Evolutionary conservation across 1,284 basidiomycete species (phyloP), one percentile per base, ranked within the genome.

Genomic region (Erythrobasidium hasegawianum): DNA sequence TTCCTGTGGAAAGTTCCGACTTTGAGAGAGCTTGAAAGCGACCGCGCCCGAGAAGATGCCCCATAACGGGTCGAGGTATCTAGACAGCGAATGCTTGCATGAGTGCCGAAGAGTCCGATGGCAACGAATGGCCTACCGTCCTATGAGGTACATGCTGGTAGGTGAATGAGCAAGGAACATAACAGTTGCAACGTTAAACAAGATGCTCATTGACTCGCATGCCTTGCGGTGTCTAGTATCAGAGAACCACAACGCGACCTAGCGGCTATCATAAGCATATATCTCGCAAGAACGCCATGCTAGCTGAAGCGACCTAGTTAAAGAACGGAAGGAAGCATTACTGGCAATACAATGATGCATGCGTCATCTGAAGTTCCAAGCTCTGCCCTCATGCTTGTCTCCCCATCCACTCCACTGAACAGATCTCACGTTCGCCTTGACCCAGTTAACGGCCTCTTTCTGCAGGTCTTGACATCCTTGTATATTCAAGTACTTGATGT

Each of bases 381-480:
- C 13, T 41, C 47, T 65, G 11, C 13, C 26, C 18, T 57, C 62
- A 18, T 65, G 50, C 56, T 40, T 49, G 33, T 65, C 56, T 18
- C 47, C 41, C 62, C 62, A 65, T n/a, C 62, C 62, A 10, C 10
- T 40, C 27, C 26, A 65, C 18, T 41, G 49, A 22, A 65, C 62
- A 29, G n/a, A 11, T 20, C 20, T 41, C 16, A 65, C 56, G 20
- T 58, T 65, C n/a, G 13, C 26, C 62, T 53, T 65, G 11, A 65
- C 11, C 62, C 62, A 65, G 29, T 57, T 56, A 1, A 65, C 56
- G 18, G 62, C 62, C 53, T 65, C 62, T 33, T 65, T 65, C 11
- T 65, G 62, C 43, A 65, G 39, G 10, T 65, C 62, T 7, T 33
- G 47, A 33, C 62, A 65, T 14, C 55, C 56, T 10, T 65, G 55